Percentiles rank a stretch among this genome's conserved stretches.
These are phyloP conservation scores for Lithospermum erythrorhizon DNA, from an alignment of 257 asterid genomes.

Conservation along the genomic window DNA sequence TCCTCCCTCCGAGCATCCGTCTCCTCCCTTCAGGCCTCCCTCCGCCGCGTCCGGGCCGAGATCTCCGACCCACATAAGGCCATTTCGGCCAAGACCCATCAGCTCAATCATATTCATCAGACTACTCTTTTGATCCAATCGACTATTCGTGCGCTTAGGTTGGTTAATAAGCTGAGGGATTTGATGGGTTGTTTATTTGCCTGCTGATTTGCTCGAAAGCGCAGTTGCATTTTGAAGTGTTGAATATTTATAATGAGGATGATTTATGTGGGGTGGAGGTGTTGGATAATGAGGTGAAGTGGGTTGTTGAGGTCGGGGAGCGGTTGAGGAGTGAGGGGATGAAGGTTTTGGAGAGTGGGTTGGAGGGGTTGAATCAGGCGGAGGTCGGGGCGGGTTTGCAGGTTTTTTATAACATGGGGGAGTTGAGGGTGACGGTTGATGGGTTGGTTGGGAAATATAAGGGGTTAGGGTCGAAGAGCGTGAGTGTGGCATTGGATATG, in stretches of 20 bases:
- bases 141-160: slow-evolving; percentile 50
- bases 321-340: slow-evolving; percentile 72
- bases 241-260: slow-evolving; percentile 55
- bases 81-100: slow-evolving; percentile 54
- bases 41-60: slow-evolving; percentile 47
- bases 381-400: slow-evolving; percentile 95
- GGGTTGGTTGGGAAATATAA: slow-evolving; percentile 82
- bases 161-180: slow-evolving; percentile 53
- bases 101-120: slow-evolving; percentile 60
- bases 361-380: slow-evolving; percentile 87
- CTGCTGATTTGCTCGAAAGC: slow-evolving; percentile 79
- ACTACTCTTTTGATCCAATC: slow-evolving; percentile 53
- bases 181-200: slow-evolving; percentile 46
- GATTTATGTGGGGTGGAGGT: slow-evolving; percentile 72
- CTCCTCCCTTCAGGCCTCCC: no score
- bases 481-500: slow-evolving; percentile 78
- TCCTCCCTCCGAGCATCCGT: slow-evolving; percentile 61
- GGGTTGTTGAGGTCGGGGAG: slow-evolving; percentile 79
- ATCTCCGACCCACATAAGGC: slow-evolving; percentile 74
- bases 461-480: slow-evolving; percentile 70
- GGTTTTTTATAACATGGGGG: slow-evolving; percentile 96
- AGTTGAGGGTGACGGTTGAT: slow-evolving; percentile 79
- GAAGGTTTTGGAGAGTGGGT: slow-evolving; percentile 85
- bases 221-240: slow-evolving; percentile 77
- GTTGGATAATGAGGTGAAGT: slow-evolving; percentile 69